Percentiles rank a stretch among this genome's conserved stretches.
phyloP scores from a whole-genome alignment of 2,329 filamentous ascomycete species.

The Fusarium albosuccineum region DNA sequence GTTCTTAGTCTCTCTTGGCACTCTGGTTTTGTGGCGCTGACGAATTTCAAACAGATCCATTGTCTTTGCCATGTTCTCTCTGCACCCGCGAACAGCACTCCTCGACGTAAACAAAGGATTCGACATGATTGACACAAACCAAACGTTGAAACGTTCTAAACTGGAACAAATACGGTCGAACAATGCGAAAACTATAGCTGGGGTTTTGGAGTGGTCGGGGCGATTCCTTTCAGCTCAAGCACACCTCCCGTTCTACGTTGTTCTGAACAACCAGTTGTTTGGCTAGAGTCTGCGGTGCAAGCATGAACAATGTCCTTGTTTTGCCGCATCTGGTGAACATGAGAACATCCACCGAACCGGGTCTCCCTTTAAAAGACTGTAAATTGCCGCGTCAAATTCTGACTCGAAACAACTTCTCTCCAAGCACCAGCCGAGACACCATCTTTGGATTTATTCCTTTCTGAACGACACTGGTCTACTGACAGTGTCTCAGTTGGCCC shows the following conservation, averaged over 20 bases:
- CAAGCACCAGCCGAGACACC: neutral
- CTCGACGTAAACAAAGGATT: neutral
- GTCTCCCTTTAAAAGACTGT: neutral
- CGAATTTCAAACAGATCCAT: constrained; percentile 3
- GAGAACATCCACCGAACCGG: neutral
- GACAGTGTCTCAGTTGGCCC: too few species aligned
- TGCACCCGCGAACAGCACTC: neutral
- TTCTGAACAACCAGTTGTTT: neutral
- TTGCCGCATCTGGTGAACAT: neutral
- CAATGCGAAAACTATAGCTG: too few species aligned
- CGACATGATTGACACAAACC: neutral
- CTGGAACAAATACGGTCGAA: neutral
- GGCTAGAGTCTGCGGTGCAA: neutral
- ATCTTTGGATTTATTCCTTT: neutral
- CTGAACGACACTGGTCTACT: too few species aligned
- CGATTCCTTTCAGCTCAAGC: neutral
- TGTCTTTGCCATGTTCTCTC: neutral
- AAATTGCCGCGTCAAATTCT: neutral
- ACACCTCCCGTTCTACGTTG: neutral
- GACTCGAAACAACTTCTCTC: too few species aligned
- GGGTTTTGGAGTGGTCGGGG: too few species aligned
- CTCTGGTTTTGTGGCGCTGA: neutral
- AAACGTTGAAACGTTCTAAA: neutral
- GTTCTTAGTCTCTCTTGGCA: neutral
- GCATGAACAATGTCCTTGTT: neutral